These are phyloP conservation scores for Fusarium caatingaense DNA, from an alignment of 2,329 filamentous ascomycete genomes.

Conservation along the genomic window DNA sequence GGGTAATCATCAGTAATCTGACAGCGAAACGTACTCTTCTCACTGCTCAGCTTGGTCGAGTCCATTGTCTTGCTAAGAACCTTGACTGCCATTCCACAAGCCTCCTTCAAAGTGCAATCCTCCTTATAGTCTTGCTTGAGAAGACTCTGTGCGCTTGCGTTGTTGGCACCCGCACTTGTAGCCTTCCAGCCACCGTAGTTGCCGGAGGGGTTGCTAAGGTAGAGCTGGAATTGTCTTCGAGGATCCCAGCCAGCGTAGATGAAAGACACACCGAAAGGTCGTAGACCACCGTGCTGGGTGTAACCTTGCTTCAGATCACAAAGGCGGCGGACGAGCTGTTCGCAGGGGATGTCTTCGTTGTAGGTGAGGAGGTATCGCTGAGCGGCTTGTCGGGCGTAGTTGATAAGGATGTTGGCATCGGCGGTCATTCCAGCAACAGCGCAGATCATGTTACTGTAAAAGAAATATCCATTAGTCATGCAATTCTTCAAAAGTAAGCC, in stretches of 20 bases:
- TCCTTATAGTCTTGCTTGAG: conserved; percentile 99
- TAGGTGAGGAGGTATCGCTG: conserved; percentile 98
- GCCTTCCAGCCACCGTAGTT: conserved; percentile 99
- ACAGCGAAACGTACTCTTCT: conserved; percentile 81
- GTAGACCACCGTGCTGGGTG: conserved; percentile 97
- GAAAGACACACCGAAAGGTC: conserved; percentile 98
- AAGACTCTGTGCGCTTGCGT: conserved; percentile 94
- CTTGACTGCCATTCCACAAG: conserved; percentile 97
- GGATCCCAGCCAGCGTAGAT: conserved; percentile 99
- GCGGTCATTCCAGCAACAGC: conserved; percentile 99
- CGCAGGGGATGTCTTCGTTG: conserved; percentile 99
- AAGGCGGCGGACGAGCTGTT: conserved; percentile 94
- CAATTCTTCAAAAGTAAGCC: neutral
- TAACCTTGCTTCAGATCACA: conserved; percentile 99
- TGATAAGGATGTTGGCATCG: conserved; percentile 99
- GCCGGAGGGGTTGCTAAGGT: conserved; percentile 97
- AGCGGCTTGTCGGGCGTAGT: conserved; percentile 96
- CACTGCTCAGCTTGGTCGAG: conserved; percentile 96
- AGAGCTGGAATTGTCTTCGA: conserved; percentile 96
- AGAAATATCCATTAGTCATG: conserved; percentile 15
- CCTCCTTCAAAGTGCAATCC: conserved; percentile 94
- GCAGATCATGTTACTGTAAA: conserved; percentile 96
- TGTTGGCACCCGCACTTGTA: conserved; percentile 97
- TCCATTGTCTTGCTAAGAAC: conserved; percentile 99
- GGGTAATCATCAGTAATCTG: neutral